Evolutionary conservation across 495 filamentous ascomycete genomes (phyloP).

Genomic region (Podospora anserina): DNA sequence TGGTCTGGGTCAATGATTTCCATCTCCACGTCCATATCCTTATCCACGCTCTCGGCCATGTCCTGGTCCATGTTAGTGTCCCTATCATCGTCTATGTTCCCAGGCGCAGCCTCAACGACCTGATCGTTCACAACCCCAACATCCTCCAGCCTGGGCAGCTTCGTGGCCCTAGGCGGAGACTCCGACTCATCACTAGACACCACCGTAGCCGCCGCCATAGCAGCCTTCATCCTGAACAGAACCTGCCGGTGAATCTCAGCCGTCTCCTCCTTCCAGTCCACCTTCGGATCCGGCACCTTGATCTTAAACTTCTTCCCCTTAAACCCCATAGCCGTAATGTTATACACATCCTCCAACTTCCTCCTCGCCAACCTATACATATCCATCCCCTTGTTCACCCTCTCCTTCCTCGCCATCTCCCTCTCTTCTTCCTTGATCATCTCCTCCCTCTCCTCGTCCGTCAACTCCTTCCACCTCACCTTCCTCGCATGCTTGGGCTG

Average conservation of each 20-base stretch:
- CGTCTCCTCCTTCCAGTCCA: neutral
- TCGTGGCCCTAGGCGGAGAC: neutral
- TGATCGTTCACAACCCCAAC: neutral
- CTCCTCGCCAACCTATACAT: conserved; percentile 1
- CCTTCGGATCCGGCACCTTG: neutral
- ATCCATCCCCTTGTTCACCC: conserved; percentile 3
- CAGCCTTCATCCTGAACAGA: neutral
- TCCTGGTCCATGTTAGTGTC: neutral
- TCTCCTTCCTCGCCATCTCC: conserved; percentile 18
- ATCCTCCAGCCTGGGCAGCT: no score
- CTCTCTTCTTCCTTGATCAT: conserved; percentile 27
- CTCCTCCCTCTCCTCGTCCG: conserved; percentile 24
- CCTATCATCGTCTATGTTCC: neutral
- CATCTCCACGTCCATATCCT: neutral
- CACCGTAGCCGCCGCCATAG: neutral
- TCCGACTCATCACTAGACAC: neutral
- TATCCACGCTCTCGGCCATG: neutral
- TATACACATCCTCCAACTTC: neutral
- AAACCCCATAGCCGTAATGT: neutral
- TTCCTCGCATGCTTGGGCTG: conserved; percentile 36
- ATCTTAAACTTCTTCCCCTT: neutral
- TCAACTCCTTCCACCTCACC: conserved; percentile 31
- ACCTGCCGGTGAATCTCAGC: neutral
- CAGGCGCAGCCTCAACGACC: neutral
- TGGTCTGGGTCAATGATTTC: neutral